Conservation (phyloP, 768 basidiomycete species). For the Lactifluus pinguis region DNA sequence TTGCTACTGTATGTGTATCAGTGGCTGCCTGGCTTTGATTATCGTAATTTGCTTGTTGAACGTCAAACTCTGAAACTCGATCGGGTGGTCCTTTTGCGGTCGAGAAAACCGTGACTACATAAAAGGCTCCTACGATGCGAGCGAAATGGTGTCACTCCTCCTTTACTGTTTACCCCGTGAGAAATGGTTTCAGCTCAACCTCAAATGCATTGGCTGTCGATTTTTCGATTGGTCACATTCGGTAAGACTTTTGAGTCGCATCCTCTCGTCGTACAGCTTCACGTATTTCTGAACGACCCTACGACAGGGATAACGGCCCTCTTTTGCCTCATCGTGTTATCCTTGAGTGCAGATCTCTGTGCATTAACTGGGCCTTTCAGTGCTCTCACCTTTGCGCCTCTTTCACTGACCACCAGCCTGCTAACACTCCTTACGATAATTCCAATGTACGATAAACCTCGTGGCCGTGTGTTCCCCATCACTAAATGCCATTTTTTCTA, state of each 20-base stretch:
- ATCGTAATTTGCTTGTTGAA: too few relatives aligned
- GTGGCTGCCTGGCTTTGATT: background rate
- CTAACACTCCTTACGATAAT: slow-evolving; percentile 27
- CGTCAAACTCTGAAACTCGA: too few relatives aligned
- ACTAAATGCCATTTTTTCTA: background rate
- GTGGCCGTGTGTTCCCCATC: background rate
- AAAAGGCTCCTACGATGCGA: too few relatives aligned
- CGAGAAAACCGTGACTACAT: too few relatives aligned
- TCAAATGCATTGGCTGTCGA: background rate
- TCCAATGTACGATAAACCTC: slow-evolving; percentile 21
- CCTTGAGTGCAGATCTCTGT: slow-evolving; percentile 24
- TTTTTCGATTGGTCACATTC: background rate
- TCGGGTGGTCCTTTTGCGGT: too few relatives aligned
- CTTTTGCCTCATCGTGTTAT: slow-evolving; percentile 28
- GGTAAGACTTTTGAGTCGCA: background rate
- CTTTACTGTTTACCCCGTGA: too few relatives aligned
- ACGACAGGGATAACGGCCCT: slow-evolving; percentile 9
- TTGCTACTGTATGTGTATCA: too few relatives aligned
- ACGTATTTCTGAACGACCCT: background rate
- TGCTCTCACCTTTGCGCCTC: slow-evolving; percentile 19
- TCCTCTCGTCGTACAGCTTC: background rate
- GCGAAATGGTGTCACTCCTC: too few relatives aligned
- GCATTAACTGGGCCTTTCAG: slow-evolving; percentile 11
- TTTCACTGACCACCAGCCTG: slow-evolving; percentile 25
- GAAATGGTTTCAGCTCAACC: too few relatives aligned